Conservation (phyloP, 306 rosid species). For the Dicorynia guianensis region DNA sequence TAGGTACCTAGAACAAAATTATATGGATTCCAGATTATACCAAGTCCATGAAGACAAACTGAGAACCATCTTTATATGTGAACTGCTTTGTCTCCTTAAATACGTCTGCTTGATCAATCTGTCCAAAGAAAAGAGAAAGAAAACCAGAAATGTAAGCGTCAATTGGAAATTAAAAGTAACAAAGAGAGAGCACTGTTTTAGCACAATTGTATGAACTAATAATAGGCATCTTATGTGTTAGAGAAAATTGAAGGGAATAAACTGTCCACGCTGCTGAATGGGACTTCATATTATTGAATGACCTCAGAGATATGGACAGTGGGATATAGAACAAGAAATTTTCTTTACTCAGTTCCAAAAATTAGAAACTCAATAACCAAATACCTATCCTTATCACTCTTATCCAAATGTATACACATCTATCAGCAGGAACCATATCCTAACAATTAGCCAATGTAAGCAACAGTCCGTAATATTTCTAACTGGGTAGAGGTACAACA, state of each 20-base stretch:
- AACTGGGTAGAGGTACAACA: too few species aligned
- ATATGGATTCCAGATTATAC: slow-evolving; percentile 57
- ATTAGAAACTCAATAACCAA: too few species aligned
- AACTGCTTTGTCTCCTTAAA: slow-evolving; percentile 94
- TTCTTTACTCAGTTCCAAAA: too few species aligned
- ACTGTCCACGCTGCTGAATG: neutral
- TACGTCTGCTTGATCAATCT: slow-evolving; percentile 80
- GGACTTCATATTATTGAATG: neutral
- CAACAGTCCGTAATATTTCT: too few species aligned
- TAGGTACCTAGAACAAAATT: slow-evolving; percentile 34
- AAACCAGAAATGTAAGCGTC: slow-evolving; percentile 20
- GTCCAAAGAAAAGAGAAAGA: slow-evolving; percentile 43
- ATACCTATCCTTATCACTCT: too few species aligned
- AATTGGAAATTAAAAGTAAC: slow-evolving; percentile 11
- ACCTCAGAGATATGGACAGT: too few species aligned
- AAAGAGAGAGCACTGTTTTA: slow-evolving; percentile 14
- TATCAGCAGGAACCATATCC: too few species aligned
- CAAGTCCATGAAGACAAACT: slow-evolving; percentile 97
- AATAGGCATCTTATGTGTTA: neutral
- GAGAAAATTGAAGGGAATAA: neutral
- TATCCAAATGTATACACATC: too few species aligned
- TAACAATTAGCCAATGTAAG: too few species aligned
- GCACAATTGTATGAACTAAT: neutral
- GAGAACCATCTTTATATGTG: slow-evolving; percentile 91
- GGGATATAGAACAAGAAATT: too few species aligned